phyloP scores from a whole-genome alignment of 2,329 filamentous ascomycete species.

The Phaeophleospora eucalypticola region DNA sequence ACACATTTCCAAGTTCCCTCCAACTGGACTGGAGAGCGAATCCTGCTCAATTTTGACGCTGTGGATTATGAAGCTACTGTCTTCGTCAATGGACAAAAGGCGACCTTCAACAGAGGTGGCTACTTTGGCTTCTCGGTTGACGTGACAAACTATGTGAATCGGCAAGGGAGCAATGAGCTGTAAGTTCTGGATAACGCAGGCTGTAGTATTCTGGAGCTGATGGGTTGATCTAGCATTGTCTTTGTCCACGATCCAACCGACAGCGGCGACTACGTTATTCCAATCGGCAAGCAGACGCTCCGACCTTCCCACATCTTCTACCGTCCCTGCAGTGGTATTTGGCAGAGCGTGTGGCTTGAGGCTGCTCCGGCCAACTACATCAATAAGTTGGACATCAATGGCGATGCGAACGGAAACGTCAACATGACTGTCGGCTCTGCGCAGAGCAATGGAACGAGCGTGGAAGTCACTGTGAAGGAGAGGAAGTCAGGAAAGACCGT shows the following conservation, averaged over 20 bases:
- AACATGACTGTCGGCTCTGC: conserved; percentile 22
- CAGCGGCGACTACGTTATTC: conserved; percentile 51
- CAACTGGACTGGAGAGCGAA: conserved; percentile 44
- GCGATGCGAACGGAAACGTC: conserved; percentile 52
- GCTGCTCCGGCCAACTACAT: conserved; percentile 57
- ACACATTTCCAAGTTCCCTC: conserved; percentile 50
- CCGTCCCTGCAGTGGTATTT: conserved; percentile 68
- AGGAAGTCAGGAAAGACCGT: conserved; percentile 30
- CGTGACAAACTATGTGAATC: conserved; percentile 58
- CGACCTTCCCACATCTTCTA: conserved; percentile 68
- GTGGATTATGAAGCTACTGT: conserved; percentile 61
- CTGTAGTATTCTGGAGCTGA: conserved; percentile 33
- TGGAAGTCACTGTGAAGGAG: conserved; percentile 17
- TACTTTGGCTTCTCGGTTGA: conserved; percentile 57
- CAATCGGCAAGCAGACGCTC: conserved; percentile 51
- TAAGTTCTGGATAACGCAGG: conserved; percentile 40
- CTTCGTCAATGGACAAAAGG: conserved; percentile 52
- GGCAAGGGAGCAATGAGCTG: conserved; percentile 57
- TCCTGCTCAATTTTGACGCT: conserved; percentile 56
- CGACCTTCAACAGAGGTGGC: conserved; percentile 55
- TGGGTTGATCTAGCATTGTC: conserved; percentile 48
- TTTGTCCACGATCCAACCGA: conserved; percentile 68
- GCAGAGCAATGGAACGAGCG: conserved; percentile 5
- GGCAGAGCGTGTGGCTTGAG: conserved; percentile 72
- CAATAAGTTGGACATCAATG: conserved; percentile 56